phyloP scores from a whole-genome alignment of 2,329 filamentous ascomycete species.

The Colletotrichum musae region DNA sequence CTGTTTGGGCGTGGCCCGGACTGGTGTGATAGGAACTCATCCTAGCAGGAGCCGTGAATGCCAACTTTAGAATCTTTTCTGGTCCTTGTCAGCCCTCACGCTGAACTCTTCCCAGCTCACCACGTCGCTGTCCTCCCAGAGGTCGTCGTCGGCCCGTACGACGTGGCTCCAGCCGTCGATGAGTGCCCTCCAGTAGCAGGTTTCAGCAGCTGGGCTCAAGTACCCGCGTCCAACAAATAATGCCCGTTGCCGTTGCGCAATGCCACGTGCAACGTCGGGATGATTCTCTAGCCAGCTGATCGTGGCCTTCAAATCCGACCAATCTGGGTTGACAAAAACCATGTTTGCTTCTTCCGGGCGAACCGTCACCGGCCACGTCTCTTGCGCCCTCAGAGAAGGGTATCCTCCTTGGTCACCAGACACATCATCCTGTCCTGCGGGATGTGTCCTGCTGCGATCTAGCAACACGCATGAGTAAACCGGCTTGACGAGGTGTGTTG shows the following conservation, averaged over 20 bases:
- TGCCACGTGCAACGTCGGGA: slow-evolving; percentile 59
- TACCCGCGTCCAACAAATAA: slow-evolving; percentile 60
- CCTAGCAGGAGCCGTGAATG: not conserved
- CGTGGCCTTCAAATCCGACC: slow-evolving; percentile 64
- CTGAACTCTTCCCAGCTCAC: slow-evolving; percentile 41
- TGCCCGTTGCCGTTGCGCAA: slow-evolving; percentile 62
- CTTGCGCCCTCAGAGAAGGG: slow-evolving; percentile 10
- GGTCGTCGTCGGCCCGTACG: slow-evolving; percentile 51
- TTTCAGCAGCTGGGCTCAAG: slow-evolving; percentile 64
- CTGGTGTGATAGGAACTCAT: too few relatives aligned
- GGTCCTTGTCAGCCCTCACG: not conserved
- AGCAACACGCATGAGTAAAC: slow-evolving; percentile 55
- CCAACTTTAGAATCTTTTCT: slow-evolving; percentile 7
- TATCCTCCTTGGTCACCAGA: not conserved
- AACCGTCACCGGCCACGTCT: slow-evolving; percentile 57
- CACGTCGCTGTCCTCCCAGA: slow-evolving; percentile 21
- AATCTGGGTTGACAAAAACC: slow-evolving; percentile 66
- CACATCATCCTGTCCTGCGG: not conserved
- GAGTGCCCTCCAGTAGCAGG: slow-evolving; percentile 67
- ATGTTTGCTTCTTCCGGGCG: slow-evolving; percentile 58
- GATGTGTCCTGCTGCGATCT: not conserved
- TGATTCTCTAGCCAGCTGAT: slow-evolving; percentile 62
- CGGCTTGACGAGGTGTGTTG: slow-evolving; percentile 62
- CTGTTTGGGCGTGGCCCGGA: not conserved
- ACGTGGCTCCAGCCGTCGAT: slow-evolving; percentile 63